Evolutionary conservation across 2,329 filamentous ascomycete species (phyloP).

Genomic region (Alternaria burnsii): DNA sequence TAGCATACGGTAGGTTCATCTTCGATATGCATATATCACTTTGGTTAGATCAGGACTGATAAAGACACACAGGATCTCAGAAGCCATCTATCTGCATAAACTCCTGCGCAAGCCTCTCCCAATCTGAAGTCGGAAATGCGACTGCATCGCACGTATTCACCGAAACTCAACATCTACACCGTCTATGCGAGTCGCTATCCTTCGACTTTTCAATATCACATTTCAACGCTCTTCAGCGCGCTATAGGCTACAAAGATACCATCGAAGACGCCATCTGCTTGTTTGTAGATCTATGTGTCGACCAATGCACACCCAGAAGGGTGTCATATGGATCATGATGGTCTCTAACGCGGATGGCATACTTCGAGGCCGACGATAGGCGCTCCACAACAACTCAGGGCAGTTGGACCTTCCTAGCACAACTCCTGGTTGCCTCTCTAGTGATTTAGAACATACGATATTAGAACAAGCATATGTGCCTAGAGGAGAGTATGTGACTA

Average conservation of each 20-base stretch:
- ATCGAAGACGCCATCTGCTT: not conserved
- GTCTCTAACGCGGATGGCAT: not conserved
- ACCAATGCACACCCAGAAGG: not conserved
- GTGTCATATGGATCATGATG: not conserved
- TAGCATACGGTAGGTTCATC: not conserved
- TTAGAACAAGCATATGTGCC: not conserved
- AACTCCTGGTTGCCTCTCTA: not conserved
- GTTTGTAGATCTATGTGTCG: not conserved
- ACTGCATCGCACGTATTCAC: not conserved
- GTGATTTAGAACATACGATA: not conserved
- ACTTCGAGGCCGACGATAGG: not conserved
- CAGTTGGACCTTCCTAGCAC: not conserved
- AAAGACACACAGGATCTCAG: not conserved
- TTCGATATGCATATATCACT: not conserved
- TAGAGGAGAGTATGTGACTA: not conserved
- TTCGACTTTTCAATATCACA: not conserved
- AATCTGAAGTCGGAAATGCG: not conserved
- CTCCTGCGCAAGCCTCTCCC: constrained; percentile 1
- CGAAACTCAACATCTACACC: constrained; percentile 5
- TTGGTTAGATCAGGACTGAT: constrained; percentile 11
- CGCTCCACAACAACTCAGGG: not conserved
- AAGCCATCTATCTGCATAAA: not conserved
- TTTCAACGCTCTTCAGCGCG: not conserved
- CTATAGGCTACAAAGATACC: not conserved
- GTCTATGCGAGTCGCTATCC: not conserved